Evolutionary conservation across 768 basidiomycete genomes (phyloP).

Genomic region (Trametes cubensis): DNA sequence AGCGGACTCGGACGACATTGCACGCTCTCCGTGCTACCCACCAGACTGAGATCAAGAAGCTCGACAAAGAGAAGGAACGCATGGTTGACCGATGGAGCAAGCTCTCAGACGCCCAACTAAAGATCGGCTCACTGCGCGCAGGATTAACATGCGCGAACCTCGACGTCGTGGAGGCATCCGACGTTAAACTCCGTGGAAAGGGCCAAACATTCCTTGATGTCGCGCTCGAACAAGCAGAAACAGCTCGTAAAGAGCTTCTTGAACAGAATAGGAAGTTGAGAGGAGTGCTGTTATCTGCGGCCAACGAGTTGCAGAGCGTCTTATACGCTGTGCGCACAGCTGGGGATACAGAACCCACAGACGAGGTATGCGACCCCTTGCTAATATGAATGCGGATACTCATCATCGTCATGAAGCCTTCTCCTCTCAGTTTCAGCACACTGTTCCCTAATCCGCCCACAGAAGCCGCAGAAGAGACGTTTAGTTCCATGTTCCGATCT

Average conservation of each 20-base stretch:
- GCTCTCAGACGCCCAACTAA: conserved; percentile 67
- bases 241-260: conserved; percentile 57
- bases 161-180: conserved; percentile 42
- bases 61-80: conserved; percentile 77
- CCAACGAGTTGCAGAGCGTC: conserved; percentile 66
- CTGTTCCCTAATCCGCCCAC: conserved; percentile 34
- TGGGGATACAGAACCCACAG: conserved; percentile 43
- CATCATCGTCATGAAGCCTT: conserved; percentile 36
- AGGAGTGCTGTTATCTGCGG: conserved; percentile 58
- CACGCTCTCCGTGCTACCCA: conserved; percentile 72
- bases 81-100: conserved; percentile 77
- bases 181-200: conserved; percentile 42
- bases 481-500: conserved; percentile 31
- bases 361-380: conserved; percentile 46
- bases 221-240: conserved; percentile 75
- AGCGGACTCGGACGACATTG: conserved; percentile 67
- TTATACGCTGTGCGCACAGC: conserved; percentile 48
- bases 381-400: conserved; percentile 31
- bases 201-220: conserved; percentile 62
- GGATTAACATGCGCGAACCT: conserved; percentile 39
- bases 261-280: conserved; percentile 69
- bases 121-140: conserved; percentile 49
- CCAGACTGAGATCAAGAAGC: conserved; percentile 74
- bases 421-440: conserved; percentile 24
- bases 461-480: conserved; percentile 30